A percentile compares a stretch with the other conserved stretches of the same genome.
These are phyloP conservation scores for Spathaspora arborariae DNA, from an alignment of 805 yeast species.

Conservation along the genomic window DNA sequence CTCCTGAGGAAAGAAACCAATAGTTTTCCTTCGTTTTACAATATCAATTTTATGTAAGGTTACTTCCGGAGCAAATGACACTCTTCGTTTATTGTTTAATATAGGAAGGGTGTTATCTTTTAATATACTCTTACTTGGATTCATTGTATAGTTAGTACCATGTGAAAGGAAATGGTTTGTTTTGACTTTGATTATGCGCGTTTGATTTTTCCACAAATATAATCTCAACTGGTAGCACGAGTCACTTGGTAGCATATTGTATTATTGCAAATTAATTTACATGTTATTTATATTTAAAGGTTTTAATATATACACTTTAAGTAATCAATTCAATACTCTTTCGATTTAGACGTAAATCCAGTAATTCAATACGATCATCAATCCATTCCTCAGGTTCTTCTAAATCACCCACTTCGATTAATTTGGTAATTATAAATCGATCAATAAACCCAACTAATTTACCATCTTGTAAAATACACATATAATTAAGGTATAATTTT, in stretches of 20 bases:
- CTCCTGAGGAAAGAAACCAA: slow-evolving; percentile 3
- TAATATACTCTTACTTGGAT: slow-evolving; percentile 16
- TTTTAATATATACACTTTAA: too few relatives aligned
- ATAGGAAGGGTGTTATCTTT: slow-evolving; percentile 20
- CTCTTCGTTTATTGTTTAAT: slow-evolving; percentile 43
- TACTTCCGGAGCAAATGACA: slow-evolving; percentile 75
- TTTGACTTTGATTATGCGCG: background rate
- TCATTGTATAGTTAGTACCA: background rate
- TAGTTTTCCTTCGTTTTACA: slow-evolving; percentile 22
- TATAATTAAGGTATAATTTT: slow-evolving; percentile 33
- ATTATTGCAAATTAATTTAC: too few relatives aligned
- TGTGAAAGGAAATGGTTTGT: background rate
- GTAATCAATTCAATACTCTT: slow-evolving; percentile 29
- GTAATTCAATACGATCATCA: slow-evolving; percentile 3
- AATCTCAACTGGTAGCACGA: too few relatives aligned
- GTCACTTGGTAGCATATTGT: background rate
- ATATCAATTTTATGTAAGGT: slow-evolving; percentile 56
- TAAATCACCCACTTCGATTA: slow-evolving; percentile 24
- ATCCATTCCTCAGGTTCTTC: background rate
- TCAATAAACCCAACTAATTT: slow-evolving; percentile 36
- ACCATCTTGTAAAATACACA: slow-evolving; percentile 20
- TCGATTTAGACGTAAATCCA: slow-evolving; percentile 16
- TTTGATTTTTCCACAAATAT: too few relatives aligned
- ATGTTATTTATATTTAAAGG: too few relatives aligned
- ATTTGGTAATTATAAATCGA: slow-evolving; percentile 28